phyloP scores from a whole-genome alignment of 2,329 filamentous ascomycete genomes.

The Sporothrix pallida region DNA sequence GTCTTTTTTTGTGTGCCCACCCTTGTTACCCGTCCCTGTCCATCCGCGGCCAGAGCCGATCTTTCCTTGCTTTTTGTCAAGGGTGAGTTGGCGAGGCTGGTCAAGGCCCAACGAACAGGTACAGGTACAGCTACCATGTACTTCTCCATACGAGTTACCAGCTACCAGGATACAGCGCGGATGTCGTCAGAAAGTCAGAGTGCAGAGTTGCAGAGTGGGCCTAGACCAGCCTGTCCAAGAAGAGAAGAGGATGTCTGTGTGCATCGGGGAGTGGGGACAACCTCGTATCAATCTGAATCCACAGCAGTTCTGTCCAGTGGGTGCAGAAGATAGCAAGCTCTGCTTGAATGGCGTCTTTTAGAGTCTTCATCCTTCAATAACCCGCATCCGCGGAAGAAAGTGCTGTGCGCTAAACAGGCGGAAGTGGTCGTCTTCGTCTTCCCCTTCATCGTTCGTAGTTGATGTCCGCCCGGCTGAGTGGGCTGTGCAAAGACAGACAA shows the following conservation, averaged over 20 bases:
- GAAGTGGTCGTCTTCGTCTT: neutral
- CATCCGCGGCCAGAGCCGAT: neutral
- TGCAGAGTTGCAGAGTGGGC: neutral
- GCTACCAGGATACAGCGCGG: neutral
- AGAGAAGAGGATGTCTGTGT: too few species aligned
- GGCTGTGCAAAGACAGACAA: neutral
- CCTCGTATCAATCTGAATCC: constrained; percentile 18
- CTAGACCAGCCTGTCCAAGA: neutral
- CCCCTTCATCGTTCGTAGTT: neutral
- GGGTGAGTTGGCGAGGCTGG: neutral
- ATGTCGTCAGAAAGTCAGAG: neutral
- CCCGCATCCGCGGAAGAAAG: neutral
- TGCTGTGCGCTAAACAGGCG: neutral
- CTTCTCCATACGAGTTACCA: neutral
- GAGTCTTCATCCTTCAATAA: neutral
- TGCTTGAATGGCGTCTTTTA: neutral
- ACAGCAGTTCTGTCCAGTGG: neutral
- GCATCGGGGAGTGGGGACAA: neutral
- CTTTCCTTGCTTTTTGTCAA: neutral
- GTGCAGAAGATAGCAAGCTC: neutral
- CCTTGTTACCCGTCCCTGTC: neutral
- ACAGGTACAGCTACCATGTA: neutral
- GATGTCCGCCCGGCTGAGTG: neutral
- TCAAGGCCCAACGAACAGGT: neutral
- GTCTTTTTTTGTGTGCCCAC: too few species aligned